These are phyloP conservation scores for Neurospora sp. DNA, from an alignment of 495 filamentous ascomycete genomes.

Conservation along the genomic window DNA sequence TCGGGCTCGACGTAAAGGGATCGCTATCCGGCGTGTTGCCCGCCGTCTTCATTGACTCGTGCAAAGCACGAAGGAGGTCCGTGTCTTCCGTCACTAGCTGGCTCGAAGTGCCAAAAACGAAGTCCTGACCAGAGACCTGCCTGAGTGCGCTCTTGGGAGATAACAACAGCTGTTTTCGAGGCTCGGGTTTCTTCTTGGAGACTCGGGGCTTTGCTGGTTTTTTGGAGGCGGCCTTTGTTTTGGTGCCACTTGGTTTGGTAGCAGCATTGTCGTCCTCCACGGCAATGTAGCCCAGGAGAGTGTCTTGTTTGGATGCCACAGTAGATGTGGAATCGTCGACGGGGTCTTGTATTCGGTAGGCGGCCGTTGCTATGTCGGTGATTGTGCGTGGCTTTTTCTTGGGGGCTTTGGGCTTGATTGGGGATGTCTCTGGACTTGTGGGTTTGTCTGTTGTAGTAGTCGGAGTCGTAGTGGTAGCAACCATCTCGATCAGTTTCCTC, in stretches of 20 bases:
- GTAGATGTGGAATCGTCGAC: not conserved
- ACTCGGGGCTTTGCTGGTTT: slow-evolving; percentile 21
- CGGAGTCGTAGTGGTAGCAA: slow-evolving; percentile 17
- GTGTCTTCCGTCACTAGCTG: slow-evolving; percentile 74
- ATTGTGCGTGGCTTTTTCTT: slow-evolving; percentile 76
- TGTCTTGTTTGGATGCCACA: slow-evolving; percentile 13
- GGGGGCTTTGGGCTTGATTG: slow-evolving; percentile 44
- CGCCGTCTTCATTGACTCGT: slow-evolving; percentile 59
- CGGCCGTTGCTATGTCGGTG: slow-evolving; percentile 72
- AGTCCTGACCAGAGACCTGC: slow-evolving; percentile 61
- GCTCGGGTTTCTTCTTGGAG: slow-evolving; percentile 34
- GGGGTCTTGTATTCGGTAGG: slow-evolving; percentile 43
- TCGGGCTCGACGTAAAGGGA: slow-evolving; percentile 26
- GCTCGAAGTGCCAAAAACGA: slow-evolving; percentile 88
- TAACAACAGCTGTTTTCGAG: slow-evolving; percentile 44
- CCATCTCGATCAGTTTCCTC: slow-evolving; percentile 40
- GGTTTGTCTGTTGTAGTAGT: slow-evolving; percentile 3
- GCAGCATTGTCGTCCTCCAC: not conserved
- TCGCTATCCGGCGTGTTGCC: slow-evolving; percentile 27
- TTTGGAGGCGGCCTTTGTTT: slow-evolving; percentile 18
- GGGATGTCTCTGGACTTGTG: slow-evolving; percentile 15
- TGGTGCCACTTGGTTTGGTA: slow-evolving; percentile 19
- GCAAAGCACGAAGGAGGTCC: slow-evolving; percentile 53
- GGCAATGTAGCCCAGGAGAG: slow-evolving; percentile 25
- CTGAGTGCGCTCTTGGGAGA: slow-evolving; percentile 65